These are phyloP conservation scores for Lasiosphaeriaceae sp. DNA, from an alignment of 495 filamentous ascomycete species.

Conservation along the genomic window DNA sequence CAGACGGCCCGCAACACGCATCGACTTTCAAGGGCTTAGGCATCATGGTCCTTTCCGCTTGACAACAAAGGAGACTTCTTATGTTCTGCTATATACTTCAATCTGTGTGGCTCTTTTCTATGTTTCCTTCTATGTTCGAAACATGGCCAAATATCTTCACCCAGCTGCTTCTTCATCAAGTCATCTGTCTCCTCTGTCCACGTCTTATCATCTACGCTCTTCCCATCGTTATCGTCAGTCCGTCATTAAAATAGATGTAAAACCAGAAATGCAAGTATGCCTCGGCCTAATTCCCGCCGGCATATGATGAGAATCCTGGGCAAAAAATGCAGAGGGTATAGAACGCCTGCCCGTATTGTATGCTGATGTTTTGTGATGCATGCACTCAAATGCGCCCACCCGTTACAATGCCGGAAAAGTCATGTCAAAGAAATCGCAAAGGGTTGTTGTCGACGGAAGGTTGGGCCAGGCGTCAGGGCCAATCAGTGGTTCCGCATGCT, in stretches of 20 bases:
- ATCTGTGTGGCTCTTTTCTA: too few relatives aligned
- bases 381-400: slow-evolving; percentile 1
- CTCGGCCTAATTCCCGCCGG: background rate
- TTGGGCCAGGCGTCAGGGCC: background rate
- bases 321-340: slow-evolving; percentile 3
- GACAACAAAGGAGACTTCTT: too few relatives aligned
- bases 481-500: slow-evolving; percentile 12
- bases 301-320: background rate
- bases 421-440: background rate
- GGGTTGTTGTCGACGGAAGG: background rate
- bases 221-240: background rate
- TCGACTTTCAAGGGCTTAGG: too few relatives aligned
- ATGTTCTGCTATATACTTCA: too few relatives aligned
- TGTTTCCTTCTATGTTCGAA: too few relatives aligned
- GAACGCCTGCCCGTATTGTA: slow-evolving; percentile 2
- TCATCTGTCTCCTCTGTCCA: too few relatives aligned
- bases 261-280: background rate
- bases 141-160: too few relatives aligned
- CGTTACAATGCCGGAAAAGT: background rate
- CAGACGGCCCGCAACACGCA: too few relatives aligned
- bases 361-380: slow-evolving; percentile 1
- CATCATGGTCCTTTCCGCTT: too few relatives aligned
- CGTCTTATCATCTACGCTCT: background rate
- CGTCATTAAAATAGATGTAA: background rate
- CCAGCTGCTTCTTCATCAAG: too few relatives aligned